phyloP scores from a whole-genome alignment of 2,329 filamentous ascomycete species.

The Beauveria pseudobassiana region DNA sequence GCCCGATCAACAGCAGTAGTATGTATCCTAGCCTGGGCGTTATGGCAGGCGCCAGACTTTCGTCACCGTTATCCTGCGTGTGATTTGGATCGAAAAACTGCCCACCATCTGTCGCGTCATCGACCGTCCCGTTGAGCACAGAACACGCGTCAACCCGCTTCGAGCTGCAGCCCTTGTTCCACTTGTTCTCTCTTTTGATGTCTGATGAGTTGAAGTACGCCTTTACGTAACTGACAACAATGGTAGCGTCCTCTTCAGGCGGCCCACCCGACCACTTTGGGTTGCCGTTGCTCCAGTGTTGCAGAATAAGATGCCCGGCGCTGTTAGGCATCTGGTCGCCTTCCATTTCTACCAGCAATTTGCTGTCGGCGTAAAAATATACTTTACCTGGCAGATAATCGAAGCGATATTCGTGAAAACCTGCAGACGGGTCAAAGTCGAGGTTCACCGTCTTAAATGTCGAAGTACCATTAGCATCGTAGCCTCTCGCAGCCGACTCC shows the following conservation, averaged over 20 bases:
- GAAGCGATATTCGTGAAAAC: conserved; percentile 72
- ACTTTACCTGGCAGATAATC: conserved; percentile 60
- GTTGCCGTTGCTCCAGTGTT: conserved; percentile 76
- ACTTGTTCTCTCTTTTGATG: conserved; percentile 30
- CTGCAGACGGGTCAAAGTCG: conserved; percentile 56
- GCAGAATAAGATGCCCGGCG: conserved; percentile 60
- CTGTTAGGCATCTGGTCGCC: conserved; percentile 50
- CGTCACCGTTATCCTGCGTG: conserved; percentile 2
- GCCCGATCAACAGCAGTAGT: not conserved
- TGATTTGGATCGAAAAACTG: conserved; percentile 9
- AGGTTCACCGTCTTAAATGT: conserved; percentile 52
- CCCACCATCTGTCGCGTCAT: conserved; percentile 7
- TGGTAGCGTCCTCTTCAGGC: conserved; percentile 51
- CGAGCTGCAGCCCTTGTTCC: conserved; percentile 16
- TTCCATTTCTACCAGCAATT: conserved; percentile 47
- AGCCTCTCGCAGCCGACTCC: conserved; percentile 49
- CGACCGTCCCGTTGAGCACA: conserved; percentile 6
- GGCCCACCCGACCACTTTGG: conserved; percentile 63
- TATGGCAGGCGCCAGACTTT: not conserved
- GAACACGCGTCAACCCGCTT: conserved; percentile 1
- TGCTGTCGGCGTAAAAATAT: conserved; percentile 61
- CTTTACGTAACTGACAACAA: conserved; percentile 64
- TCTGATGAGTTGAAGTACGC: conserved; percentile 71
- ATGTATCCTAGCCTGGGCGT: not conserved
- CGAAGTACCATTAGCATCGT: conserved; percentile 52